phyloP scores from a whole-genome alignment of 495 filamentous ascomycete genomes.

The Chlorociboria aeruginascens region DNA sequence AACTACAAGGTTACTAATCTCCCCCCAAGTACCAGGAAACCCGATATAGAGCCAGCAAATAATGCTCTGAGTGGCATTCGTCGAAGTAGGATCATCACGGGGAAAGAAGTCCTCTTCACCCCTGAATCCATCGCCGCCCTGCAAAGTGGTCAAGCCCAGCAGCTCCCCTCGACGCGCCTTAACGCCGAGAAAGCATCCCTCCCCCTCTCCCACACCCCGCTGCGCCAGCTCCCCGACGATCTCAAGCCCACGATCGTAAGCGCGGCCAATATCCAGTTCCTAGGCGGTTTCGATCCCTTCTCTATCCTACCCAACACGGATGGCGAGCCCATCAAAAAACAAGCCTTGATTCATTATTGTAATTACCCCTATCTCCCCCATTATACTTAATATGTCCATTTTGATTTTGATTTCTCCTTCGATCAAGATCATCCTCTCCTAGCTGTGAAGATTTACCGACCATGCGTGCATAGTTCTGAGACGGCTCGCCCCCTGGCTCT shows the following conservation, averaged over 20 bases:
- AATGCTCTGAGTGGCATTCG: neutral
- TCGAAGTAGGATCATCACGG: slow-evolving; percentile 3
- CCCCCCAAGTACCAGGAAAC: neutral
- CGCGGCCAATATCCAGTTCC: neutral
- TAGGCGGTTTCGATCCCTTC: slow-evolving; percentile 4
- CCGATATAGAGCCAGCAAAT: neutral
- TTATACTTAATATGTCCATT: no score
- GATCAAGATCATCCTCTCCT: neutral
- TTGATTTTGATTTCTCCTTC: no score
- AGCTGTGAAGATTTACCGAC: neutral
- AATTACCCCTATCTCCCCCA: neutral
- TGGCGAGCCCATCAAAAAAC: slow-evolving; percentile 5
- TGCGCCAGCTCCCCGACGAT: neutral
- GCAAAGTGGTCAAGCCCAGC: neutral
- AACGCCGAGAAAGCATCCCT: neutral
- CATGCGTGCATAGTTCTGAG: neutral
- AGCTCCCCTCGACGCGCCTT: neutral
- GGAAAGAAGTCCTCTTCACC: slow-evolving; percentile 4
- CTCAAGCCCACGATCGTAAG: neutral
- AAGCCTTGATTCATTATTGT: slow-evolving; percentile 7
- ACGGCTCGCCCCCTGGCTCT: slow-evolving; percentile 10
- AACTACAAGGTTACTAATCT: neutral
- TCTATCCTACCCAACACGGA: neutral
- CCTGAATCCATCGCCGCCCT: slow-evolving; percentile 4
- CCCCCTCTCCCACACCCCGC: neutral